Conservation (phyloP, 768 basidiomycete species). For the Hericium coralloides region DNA sequence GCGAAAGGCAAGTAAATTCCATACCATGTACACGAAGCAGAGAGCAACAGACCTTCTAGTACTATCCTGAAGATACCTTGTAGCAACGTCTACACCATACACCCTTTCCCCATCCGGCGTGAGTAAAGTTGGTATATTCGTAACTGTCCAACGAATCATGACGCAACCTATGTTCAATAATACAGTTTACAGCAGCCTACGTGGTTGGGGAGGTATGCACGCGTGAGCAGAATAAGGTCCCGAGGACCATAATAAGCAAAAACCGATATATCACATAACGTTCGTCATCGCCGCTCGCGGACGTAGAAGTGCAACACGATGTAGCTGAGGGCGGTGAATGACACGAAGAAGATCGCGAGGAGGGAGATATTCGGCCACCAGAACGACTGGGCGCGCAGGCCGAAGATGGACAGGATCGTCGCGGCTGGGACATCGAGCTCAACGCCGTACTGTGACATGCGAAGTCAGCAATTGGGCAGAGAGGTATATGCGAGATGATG, state of each 20-base stretch:
- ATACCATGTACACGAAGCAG: background rate
- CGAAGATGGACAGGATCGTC: conserved; percentile 90
- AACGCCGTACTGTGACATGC: conserved; percentile 69
- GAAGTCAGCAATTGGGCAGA: background rate
- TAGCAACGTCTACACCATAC: too few relatives aligned
- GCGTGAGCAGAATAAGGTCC: background rate
- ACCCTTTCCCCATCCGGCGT: background rate
- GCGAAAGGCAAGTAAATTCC: background rate
- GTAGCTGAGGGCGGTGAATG: conserved; percentile 71
- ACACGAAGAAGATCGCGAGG: conserved; percentile 77
- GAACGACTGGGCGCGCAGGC: conserved; percentile 89
- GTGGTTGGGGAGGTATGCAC: background rate
- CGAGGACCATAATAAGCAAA: background rate
- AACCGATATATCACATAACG: background rate
- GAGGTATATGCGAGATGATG: conserved; percentile 16
- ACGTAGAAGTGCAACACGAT: conserved; percentile 81
- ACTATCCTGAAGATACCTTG: too few relatives aligned
- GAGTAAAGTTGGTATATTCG: background rate
- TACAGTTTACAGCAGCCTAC: conserved; percentile 1
- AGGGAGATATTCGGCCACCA: conserved; percentile 97
- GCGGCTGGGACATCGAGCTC: conserved; percentile 96
- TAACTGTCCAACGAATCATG: background rate
- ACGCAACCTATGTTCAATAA: background rate
- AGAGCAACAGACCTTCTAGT: too few relatives aligned
- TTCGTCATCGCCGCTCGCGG: conserved; percentile 56